Conservation (phyloP, 1,284 basidiomycete species). For the Thelephora terrestris region DNA sequence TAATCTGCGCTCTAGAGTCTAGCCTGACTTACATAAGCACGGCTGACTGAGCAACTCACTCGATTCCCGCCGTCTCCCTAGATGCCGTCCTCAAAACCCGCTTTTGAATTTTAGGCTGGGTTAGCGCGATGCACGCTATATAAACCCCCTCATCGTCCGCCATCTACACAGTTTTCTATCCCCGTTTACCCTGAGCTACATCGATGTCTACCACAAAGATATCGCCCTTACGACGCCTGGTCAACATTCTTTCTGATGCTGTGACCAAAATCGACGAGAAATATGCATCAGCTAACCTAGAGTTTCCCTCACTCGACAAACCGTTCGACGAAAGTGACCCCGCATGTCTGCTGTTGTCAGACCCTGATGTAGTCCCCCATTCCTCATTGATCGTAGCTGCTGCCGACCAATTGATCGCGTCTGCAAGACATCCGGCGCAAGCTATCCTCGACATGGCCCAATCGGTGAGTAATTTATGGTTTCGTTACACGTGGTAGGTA, state of each 20-base stretch:
- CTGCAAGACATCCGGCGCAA: slow-evolving; percentile 8
- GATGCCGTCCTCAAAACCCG: no score
- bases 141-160: no score
- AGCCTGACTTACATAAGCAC: no score
- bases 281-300: neutral
- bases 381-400: slow-evolving; percentile 12
- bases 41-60: no score
- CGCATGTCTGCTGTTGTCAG: neutral
- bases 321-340: neutral
- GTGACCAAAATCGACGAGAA: neutral
- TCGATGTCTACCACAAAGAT: no score
- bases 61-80: no score
- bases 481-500: neutral
- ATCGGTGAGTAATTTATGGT: slow-evolving; percentile 1
- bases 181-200: no score
- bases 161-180: no score
- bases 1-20: no score
- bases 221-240: neutral
- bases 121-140: no score
- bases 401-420: slow-evolving; percentile 11
- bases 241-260: neutral
- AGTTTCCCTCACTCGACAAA: neutral
- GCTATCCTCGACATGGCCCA: neutral
- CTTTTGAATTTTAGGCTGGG: no score
- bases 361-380: slow-evolving; percentile 4